Evolutionary conservation across 768 basidiomycete genomes (phyloP).

Genomic region (Thelephora aurantiotincta): DNA sequence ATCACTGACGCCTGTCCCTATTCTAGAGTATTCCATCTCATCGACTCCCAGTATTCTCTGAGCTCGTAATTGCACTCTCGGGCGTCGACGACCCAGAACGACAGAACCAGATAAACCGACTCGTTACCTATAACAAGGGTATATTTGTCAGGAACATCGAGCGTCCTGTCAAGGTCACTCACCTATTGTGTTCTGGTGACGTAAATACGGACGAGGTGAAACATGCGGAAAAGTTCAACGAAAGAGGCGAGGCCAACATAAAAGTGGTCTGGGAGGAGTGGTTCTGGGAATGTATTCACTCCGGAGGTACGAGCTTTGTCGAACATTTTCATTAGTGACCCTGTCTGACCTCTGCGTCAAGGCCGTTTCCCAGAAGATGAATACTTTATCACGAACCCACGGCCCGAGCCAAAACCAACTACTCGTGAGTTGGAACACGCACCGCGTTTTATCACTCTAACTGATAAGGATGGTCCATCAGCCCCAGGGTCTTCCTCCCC

Average conservation of each 20-base stretch:
- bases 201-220: conserved; percentile 53
- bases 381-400: conserved; percentile 45
- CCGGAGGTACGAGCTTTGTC: conserved; percentile 32
- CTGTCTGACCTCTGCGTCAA: conserved; percentile 10
- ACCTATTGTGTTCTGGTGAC: conserved; percentile 61
- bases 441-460: not conserved
- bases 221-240: conserved; percentile 65
- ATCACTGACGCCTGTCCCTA: not conserved
- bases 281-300: conserved; percentile 87
- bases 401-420: conserved; percentile 37
- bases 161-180: conserved; percentile 69
- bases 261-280: conserved; percentile 88
- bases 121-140: conserved; percentile 49
- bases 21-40: conserved; percentile 44
- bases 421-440: conserved; percentile 12
- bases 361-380: conserved; percentile 50
- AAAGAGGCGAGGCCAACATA: conserved; percentile 56
- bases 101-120: conserved; percentile 49
- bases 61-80: conserved; percentile 56
- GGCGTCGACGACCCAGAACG: conserved; percentile 51
- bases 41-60: conserved; percentile 62
- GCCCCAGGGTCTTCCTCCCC: conserved; percentile 11
- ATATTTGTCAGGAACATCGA: conserved; percentile 62
- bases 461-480: not conserved
- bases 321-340: not conserved